Base-by-base conservation (phyloP, 108 stramenopile genomes). In the Cyclotella kingstonii region DNA sequence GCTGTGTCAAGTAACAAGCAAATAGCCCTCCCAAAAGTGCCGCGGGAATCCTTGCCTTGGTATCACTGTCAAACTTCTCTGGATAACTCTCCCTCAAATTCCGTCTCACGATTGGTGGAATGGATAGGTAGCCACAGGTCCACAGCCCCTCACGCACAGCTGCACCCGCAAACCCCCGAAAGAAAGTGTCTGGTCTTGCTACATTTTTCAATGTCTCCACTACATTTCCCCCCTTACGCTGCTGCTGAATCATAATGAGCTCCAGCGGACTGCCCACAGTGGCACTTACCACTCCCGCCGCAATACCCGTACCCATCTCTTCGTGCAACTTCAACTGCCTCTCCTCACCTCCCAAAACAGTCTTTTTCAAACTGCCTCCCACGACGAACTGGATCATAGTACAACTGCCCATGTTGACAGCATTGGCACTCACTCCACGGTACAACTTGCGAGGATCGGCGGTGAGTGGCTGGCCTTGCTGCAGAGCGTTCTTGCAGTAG, bases 231-330 rank as follows among this genome's bases (percentile, higher is more conserved):
- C 96, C 96, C 76, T 86, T 95, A 50, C 86, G 87, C 63, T 97
- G 96, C 62, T 97, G 96, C 57, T 97, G 96, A 65, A 97, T 95
- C 96, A 97, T 97, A 65, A 95, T 78, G 7, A 97, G 79, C 63
- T 97, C 96, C 45, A 97, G 60, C 8, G 96, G 96, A 57, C 81
- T 84, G 17, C 87, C 91, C 1, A 86, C 86, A 21, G 93, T 33
- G n/a, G 90, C 96, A 48, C 77, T 74, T 4, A 84, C 53, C 28
- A 84, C 74, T 25, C 96, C 96, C 22, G 93, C 96, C 27, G 52
- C 68, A 26, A 93, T 70, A 28, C 94, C 94, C 43, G 84, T 83
- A 2, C 58, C 59, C 89, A 95, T 92, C 68, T 95, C 90, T 76
- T 95, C 85, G 7, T 52, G 15, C 23, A 75, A 51, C 6, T 75